phyloP scores from a whole-genome alignment of 495 filamentous ascomycete species.

The Aspergillus nanangensis region DNA sequence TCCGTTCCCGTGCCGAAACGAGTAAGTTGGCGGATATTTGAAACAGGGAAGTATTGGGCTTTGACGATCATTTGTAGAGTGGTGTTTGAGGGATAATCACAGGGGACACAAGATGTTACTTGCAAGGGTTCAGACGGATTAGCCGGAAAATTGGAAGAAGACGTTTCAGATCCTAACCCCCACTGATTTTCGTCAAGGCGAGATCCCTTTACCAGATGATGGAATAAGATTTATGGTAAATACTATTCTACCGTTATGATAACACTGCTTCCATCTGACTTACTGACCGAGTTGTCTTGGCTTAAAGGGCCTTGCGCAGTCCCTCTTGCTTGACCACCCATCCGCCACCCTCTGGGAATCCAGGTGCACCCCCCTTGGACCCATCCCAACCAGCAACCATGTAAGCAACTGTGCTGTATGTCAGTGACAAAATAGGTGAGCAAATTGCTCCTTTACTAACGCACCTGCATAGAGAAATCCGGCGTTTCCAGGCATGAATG shows the following conservation, averaged over 20 bases:
- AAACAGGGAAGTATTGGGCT: background rate
- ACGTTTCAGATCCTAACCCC: too few species aligned
- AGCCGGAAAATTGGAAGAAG: too few species aligned
- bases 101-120: too few species aligned
- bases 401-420: constrained; percentile 11
- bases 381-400: constrained; percentile 13
- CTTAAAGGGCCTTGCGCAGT: constrained; percentile 5
- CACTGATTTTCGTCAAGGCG: too few species aligned
- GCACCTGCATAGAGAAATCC: constrained; percentile 11
- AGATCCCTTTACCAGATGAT: too few species aligned
- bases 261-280: too few species aligned
- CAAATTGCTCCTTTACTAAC: background rate
- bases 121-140: too few species aligned
- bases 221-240: too few species aligned
- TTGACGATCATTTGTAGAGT: background rate
- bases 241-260: too few species aligned
- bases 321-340: constrained; percentile 13
- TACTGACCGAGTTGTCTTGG: too few species aligned
- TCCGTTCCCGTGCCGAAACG: background rate
- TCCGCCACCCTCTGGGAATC: constrained; percentile 9
- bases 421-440: background rate
- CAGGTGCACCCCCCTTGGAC: constrained; percentile 8
- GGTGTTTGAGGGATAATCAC: background rate
- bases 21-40: background rate
- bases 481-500: constrained; percentile 15